Conservation (phyloP, 345 rosid genomes). For the Clarkia xantiana region DNA sequence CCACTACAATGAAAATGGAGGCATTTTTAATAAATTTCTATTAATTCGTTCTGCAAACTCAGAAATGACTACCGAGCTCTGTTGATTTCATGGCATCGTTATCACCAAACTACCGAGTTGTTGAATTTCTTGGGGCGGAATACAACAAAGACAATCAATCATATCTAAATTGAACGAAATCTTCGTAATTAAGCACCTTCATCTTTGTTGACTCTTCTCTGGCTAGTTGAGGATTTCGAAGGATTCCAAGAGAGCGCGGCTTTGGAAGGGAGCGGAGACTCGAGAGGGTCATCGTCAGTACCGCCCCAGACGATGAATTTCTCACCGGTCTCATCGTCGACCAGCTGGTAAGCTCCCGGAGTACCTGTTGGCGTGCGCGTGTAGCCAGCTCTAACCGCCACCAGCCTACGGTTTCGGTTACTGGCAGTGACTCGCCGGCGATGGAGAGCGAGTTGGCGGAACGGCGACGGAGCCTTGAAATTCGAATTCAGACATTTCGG, state of each 20-base stretch:
- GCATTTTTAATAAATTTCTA: too few species aligned
- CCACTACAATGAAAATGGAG: too few species aligned
- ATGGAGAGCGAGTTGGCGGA: not conserved
- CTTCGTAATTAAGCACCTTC: not conserved
- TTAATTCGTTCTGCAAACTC: too few species aligned
- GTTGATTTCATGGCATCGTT: too few species aligned
- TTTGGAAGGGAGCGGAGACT: conserved; percentile 14
- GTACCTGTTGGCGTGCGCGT: conserved; percentile 26
- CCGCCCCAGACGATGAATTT: conserved; percentile 35
- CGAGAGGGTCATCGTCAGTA: conserved; percentile 13
- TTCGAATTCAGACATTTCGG: not conserved
- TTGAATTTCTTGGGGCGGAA: too few species aligned
- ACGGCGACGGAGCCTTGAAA: not conserved
- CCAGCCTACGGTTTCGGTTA: not conserved
- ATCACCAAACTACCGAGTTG: too few species aligned
- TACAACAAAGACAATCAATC: not conserved
- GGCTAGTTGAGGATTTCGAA: conserved; percentile 4
- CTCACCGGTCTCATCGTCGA: conserved; percentile 31
- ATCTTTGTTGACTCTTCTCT: not conserved
- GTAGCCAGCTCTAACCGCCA: conserved; percentile 10
- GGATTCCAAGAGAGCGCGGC: conserved; percentile 20
- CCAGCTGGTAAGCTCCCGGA: conserved; percentile 21
- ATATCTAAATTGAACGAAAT: not conserved
- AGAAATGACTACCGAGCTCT: too few species aligned
- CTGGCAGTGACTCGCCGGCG: not conserved